Conservation (phyloP, 2,329 filamentous ascomycete species). For the Fusarium acutatum region DNA sequence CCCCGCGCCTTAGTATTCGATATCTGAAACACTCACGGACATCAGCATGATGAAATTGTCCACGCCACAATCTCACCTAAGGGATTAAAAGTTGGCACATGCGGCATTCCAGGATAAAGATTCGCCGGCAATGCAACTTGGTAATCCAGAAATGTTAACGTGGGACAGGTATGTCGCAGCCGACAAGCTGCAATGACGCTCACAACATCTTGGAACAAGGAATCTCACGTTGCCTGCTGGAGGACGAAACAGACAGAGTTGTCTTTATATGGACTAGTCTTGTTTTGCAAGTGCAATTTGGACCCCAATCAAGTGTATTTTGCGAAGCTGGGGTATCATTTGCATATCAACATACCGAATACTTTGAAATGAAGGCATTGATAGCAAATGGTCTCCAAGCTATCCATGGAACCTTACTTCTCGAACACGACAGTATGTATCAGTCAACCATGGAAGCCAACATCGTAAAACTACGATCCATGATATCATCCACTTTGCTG, state of each 20-base stretch:
- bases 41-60: constrained; percentile 14
- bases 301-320: constrained; percentile 34
- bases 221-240: constrained; percentile 13
- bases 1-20: constrained; percentile 23
- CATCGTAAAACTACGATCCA: constrained; percentile 27
- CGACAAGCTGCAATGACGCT: constrained; percentile 29
- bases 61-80: neutral
- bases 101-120: constrained; percentile 4
- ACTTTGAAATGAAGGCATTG: constrained; percentile 16
- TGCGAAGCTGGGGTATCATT: constrained; percentile 32
- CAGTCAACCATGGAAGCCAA: constrained; percentile 29
- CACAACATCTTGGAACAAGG: constrained; percentile 18
- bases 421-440: constrained; percentile 30
- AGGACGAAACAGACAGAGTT: constrained; percentile 9
- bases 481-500: constrained; percentile 36
- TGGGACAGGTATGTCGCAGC: constrained; percentile 35
- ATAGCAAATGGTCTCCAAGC: neutral
- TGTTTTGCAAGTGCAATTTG: constrained; percentile 40
- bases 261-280: constrained; percentile 29
- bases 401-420: constrained; percentile 27
- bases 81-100: constrained; percentile 17
- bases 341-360: neutral
- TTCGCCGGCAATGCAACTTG: constrained; percentile 17
- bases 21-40: constrained; percentile 24
- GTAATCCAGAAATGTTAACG: constrained; percentile 25